Percentiles rank a stretch among this genome's conserved stretches.
These are phyloP conservation scores for Pseudogymnoascus sp. DNA, from an alignment of 2,329 filamentous ascomycete species.

Conservation along the genomic window DNA sequence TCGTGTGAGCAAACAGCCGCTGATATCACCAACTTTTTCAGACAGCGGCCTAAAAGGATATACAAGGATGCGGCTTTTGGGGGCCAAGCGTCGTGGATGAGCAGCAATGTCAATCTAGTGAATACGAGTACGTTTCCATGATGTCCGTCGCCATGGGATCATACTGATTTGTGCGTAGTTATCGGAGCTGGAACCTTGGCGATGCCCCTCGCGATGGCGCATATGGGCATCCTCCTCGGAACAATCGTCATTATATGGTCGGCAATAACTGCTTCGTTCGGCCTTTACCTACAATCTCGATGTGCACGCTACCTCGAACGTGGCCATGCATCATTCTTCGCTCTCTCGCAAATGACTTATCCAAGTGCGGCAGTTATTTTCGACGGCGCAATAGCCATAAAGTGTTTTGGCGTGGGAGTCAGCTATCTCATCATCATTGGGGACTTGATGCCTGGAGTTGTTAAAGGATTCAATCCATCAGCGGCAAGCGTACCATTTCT, in stretches of 20 bases:
- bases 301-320: conserved; percentile 90
- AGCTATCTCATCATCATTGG: conserved; percentile 99
- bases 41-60: conserved; percentile 27
- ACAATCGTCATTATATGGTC: conserved; percentile 84
- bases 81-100: conserved; percentile 78
- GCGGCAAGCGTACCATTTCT: conserved; percentile 62
- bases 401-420: conserved; percentile 95
- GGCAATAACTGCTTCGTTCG: conserved; percentile 78
- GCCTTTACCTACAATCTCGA: conserved; percentile 86
- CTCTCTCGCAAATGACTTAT: conserved; percentile 93
- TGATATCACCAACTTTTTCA: conserved; percentile 14
- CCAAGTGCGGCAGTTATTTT: conserved; percentile 93
- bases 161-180: conserved; percentile 45
- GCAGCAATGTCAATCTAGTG: conserved; percentile 87
- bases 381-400: conserved; percentile 90
- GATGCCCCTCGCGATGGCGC: conserved; percentile 89
- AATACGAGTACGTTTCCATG: conserved; percentile 68
- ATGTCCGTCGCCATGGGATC: conserved; percentile 15
- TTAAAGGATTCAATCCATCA: conserved; percentile 64
- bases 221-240: conserved; percentile 87
- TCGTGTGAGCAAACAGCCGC: not conserved
- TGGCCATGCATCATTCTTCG: conserved; percentile 85
- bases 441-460: conserved; percentile 93
- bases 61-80: conserved; percentile 59
- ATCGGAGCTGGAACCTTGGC: conserved; percentile 89